phyloP scores from a whole-genome alignment of 768 basidiomycete species.

The Sarcodon sp. region DNA sequence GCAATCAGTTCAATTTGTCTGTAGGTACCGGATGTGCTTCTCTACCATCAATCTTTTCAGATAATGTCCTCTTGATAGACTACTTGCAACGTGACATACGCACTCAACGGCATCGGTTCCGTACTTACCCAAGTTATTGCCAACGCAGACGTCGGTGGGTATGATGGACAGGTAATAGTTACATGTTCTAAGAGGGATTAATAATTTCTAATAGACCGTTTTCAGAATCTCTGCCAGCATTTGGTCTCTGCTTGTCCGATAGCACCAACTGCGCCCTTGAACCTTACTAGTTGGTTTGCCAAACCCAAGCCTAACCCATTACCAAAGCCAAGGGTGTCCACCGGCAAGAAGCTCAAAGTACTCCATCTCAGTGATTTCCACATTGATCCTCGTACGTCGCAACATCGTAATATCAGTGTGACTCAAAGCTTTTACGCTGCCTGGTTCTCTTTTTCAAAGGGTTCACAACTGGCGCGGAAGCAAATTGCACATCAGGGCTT shows the following conservation, averaged over 20 bases:
- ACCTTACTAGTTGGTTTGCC: conserved; percentile 57
- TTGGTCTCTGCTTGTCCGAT: conserved; percentile 43
- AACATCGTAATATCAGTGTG: background rate
- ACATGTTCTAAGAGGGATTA: background rate
- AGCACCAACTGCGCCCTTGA: conserved; percentile 44
- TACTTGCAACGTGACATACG: too few relatives aligned
- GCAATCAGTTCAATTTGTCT: conserved; percentile 40
- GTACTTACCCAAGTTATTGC: conserved; percentile 61
- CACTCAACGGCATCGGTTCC: conserved; percentile 25
- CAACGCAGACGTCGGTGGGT: conserved; percentile 58
- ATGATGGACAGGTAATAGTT: conserved; percentile 54
- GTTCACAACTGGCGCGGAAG: conserved; percentile 57
- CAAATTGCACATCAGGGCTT: conserved; percentile 52
- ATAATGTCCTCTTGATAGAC: too few relatives aligned
- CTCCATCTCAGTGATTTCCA: conserved; percentile 72
- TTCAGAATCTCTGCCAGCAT: conserved; percentile 44
- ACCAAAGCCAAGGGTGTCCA: conserved; percentile 42
- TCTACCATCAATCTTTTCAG: conserved; percentile 20
- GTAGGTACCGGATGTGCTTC: conserved; percentile 33
- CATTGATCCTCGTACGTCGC: conserved; percentile 49
- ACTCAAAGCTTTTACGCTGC: background rate
- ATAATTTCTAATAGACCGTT: background rate
- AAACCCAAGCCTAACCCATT: conserved; percentile 66
- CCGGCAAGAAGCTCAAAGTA: conserved; percentile 56
- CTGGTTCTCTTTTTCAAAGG: conserved; percentile 23